Percentiles rank a stretch among this genome's conserved stretches.
Evolutionary conservation across 495 filamentous ascomycete genomes (phyloP).

Genomic region (Daldinia grandis): DNA sequence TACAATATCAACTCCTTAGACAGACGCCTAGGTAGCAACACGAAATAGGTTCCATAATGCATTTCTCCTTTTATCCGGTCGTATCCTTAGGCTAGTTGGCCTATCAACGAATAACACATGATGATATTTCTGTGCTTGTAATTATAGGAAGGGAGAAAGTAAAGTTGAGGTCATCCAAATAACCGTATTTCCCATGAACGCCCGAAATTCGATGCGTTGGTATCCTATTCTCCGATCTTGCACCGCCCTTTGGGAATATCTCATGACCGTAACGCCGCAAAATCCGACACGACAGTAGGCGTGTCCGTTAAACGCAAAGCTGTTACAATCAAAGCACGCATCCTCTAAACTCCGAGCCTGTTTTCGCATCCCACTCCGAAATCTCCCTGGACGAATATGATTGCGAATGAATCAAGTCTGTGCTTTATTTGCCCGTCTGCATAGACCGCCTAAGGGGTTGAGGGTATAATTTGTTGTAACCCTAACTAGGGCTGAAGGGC

Average conservation of each 20-base stretch:
- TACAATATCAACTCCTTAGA: neutral
- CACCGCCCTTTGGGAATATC: conserved; percentile 15
- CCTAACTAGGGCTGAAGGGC: neutral
- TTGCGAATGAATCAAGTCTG: conserved; percentile 7
- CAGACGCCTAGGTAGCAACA: neutral
- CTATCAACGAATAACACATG: neutral
- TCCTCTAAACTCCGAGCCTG: conserved; percentile 18
- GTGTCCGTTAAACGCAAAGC: conserved; percentile 16
- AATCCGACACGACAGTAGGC: conserved; percentile 13
- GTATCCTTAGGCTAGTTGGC: neutral
- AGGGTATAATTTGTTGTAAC: neutral
- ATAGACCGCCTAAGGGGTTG: neutral
- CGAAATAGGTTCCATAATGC: neutral
- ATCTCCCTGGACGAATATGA: conserved; percentile 10
- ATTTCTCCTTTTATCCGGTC: neutral
- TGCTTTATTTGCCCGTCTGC: neutral
- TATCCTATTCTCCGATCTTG: conserved; percentile 26
- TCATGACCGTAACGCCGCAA: conserved; percentile 34
- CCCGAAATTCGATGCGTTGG: conserved; percentile 27
- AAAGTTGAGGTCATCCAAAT: conserved; percentile 12
- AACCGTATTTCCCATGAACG: conserved; percentile 24
- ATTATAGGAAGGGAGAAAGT: conserved; percentile 2
- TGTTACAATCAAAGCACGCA: conserved; percentile 6
- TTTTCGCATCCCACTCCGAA: conserved; percentile 7
- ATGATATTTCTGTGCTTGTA: neutral